These are phyloP conservation scores for Phytopythium chamaehyphon DNA, from an alignment of 352 stramenopile genomes.

Conservation along the genomic window DNA sequence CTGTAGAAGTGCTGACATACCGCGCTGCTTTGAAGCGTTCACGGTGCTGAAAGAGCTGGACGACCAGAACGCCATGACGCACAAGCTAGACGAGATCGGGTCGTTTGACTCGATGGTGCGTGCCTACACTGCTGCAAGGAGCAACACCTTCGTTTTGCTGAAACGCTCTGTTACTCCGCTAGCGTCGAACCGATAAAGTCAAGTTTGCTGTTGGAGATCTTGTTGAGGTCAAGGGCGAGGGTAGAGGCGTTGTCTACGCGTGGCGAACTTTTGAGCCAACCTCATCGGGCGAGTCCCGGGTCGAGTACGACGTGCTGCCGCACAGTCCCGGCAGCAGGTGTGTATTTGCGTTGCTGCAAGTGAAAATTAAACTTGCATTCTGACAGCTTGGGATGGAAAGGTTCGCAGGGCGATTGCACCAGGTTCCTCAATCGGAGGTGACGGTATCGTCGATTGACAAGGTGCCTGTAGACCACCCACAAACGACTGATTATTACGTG, in stretches of 20 bases:
- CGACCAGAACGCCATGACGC: conserved; percentile 66
- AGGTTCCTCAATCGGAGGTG: conserved; percentile 36
- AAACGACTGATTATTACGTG: background rate
- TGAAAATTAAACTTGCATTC: background rate
- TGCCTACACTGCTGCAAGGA: too few species aligned
- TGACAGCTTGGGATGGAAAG: conserved; percentile 14
- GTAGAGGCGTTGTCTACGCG: conserved; percentile 52
- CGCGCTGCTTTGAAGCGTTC: conserved; percentile 31
- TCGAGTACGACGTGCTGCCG: conserved; percentile 70
- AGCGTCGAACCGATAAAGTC: conserved; percentile 49
- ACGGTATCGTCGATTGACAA: background rate
- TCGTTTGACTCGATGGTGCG: conserved; percentile 50
- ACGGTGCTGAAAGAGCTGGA: conserved; percentile 47
- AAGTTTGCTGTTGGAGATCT: conserved; percentile 67
- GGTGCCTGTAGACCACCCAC: background rate
- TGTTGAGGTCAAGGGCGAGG: conserved; percentile 50
- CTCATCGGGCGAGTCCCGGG: conserved; percentile 27
- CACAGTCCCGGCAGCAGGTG: conserved; percentile 51
- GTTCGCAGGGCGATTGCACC: conserved; percentile 49
- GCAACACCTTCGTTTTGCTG: too few species aligned
- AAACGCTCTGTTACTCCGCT: conserved; percentile 4
- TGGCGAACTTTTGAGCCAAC: conserved; percentile 41
- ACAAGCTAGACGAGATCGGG: conserved; percentile 34
- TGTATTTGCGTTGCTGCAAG: conserved; percentile 1
- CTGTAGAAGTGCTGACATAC: background rate